Conservation (phyloP, 208 protist genomes). For the Blastocrithidia nonstop region DNA sequence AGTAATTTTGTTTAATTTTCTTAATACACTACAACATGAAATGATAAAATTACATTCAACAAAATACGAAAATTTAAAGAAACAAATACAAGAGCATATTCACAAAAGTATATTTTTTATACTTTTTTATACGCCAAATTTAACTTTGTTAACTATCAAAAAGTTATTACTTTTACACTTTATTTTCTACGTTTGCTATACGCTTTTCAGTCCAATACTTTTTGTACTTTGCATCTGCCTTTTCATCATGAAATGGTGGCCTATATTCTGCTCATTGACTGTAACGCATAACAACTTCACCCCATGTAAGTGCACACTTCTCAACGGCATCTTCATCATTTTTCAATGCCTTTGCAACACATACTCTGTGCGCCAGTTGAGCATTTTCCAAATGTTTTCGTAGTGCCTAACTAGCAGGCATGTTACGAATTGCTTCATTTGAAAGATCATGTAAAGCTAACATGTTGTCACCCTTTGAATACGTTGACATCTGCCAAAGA, state of each 20-base stretch:
- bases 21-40: too few relatives aligned
- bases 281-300: conserved; percentile 80
- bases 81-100: too few relatives aligned
- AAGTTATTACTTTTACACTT: conserved; percentile 20
- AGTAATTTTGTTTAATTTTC: too few relatives aligned
- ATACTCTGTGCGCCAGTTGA: conserved; percentile 75
- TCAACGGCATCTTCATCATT: conserved; percentile 45
- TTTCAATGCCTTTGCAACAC: conserved; percentile 76
- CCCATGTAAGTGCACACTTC: conserved; percentile 81
- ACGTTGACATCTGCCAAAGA: too few relatives aligned
- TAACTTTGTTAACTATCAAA: too few relatives aligned
- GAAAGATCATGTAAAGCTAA: conserved; percentile 70
- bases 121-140: too few relatives aligned
- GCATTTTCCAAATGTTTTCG: conserved; percentile 80
- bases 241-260: conserved; percentile 60
- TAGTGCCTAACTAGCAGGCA: conserved; percentile 74
- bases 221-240: conserved; percentile 46
- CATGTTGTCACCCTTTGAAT: too few relatives aligned
- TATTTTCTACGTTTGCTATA: conserved; percentile 35
- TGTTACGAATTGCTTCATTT: conserved; percentile 42
- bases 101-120: too few relatives aligned
- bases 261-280: conserved; percentile 77
- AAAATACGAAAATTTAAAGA: too few relatives aligned
- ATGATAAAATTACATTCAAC: too few relatives aligned
- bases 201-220: conserved; percentile 85